These are phyloP conservation scores for Debaryomycetaceae sp. DNA, from an alignment of 1,139 yeast genomes.

Conservation along the genomic window DNA sequence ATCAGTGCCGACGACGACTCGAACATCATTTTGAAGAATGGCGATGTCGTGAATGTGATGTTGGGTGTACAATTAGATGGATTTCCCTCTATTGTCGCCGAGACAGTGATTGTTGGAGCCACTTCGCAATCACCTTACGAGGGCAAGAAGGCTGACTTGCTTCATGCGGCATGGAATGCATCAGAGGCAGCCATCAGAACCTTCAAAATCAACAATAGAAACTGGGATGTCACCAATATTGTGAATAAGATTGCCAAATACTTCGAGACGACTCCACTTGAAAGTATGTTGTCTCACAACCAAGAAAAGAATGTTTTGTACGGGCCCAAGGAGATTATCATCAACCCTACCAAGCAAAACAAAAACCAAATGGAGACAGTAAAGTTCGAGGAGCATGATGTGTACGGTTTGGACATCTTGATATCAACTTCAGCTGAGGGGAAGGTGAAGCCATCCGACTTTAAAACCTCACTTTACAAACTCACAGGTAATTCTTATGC, in stretches of 20 bases:
- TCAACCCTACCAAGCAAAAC: slow-evolving; percentile 72
- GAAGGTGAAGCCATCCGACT: slow-evolving; percentile 59
- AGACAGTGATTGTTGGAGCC: slow-evolving; percentile 61
- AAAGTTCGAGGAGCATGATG: slow-evolving; percentile 74
- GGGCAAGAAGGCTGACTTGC: slow-evolving; percentile 64
- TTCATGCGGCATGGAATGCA: slow-evolving; percentile 73
- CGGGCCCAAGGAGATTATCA: slow-evolving; percentile 73
- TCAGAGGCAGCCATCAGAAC: slow-evolving; percentile 77
- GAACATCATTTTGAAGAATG: slow-evolving; percentile 55
- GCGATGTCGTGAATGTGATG: slow-evolving; percentile 72
- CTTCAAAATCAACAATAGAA: slow-evolving; percentile 64
- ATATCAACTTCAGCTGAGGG: slow-evolving; percentile 68
- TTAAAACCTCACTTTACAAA: slow-evolving; percentile 70
- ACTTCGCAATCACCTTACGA: slow-evolving; percentile 39
- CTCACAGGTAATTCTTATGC: slow-evolving; percentile 67
- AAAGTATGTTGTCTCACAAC: slow-evolving; percentile 77
- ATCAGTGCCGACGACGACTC: slow-evolving; percentile 54
- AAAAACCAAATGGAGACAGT: slow-evolving; percentile 59
- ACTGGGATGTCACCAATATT: slow-evolving; percentile 73
- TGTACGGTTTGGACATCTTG: slow-evolving; percentile 72
- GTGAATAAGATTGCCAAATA: slow-evolving; percentile 63
- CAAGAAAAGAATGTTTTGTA: slow-evolving; percentile 66
- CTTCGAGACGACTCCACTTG: slow-evolving; percentile 61
- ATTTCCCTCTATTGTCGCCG: slow-evolving; percentile 68
- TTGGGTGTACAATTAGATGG: slow-evolving; percentile 81